Percentiles rank a stretch among this genome's conserved stretches.
Evolutionary conservation across 306 rosid genomes (phyloP).

Genomic region (Acacia confusa): DNA sequence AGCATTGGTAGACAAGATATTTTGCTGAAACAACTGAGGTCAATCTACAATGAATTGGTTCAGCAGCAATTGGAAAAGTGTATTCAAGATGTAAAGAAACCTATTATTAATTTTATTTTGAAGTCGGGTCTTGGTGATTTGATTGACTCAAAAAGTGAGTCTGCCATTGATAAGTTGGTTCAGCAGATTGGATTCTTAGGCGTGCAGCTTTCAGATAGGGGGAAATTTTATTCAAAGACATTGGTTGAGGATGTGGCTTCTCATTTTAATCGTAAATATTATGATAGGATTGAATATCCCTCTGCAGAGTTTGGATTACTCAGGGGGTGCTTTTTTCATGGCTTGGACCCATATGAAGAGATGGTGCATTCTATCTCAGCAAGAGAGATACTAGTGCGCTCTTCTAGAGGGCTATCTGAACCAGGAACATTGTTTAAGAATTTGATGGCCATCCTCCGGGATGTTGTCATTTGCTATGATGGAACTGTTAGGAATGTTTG

Average conservation of each 20-base stretch:
- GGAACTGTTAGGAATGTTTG: slow-evolving; percentile 91
- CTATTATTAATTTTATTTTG: slow-evolving; percentile 53
- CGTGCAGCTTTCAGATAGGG: slow-evolving; percentile 72
- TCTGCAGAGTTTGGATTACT: slow-evolving; percentile 82
- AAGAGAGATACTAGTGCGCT: slow-evolving; percentile 81
- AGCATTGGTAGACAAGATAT: slow-evolving; percentile 54
- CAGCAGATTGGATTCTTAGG: slow-evolving; percentile 96
- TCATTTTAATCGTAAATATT: slow-evolving; percentile 56
- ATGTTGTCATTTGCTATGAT: slow-evolving; percentile 84
- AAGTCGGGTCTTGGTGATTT: slow-evolving; percentile 68
- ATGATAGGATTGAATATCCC: slow-evolving; percentile 60
- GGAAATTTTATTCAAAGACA: slow-evolving; percentile 78
- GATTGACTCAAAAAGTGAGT: slow-evolving; percentile 77
- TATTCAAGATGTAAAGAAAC: slow-evolving; percentile 51
- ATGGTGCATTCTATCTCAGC: slow-evolving; percentile 89
- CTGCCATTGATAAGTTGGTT: slow-evolving; percentile 62
- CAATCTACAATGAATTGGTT: slow-evolving; percentile 65
- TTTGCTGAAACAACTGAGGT: slow-evolving; percentile 64
- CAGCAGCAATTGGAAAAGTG: slow-evolving; percentile 71
- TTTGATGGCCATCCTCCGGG: slow-evolving; percentile 95
- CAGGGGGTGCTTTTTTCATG: slow-evolving; percentile 72
- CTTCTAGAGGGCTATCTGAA: slow-evolving; percentile 92
- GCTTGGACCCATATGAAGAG: slow-evolving; percentile 90
- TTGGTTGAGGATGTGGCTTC: slow-evolving; percentile 77
- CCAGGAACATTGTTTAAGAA: slow-evolving; percentile 92